Evolutionary conservation across 2,329 filamentous ascomycete species (phyloP), one percentile per base, ranked within the genome.

Genomic region (Diplodia scrobiculata): DNA sequence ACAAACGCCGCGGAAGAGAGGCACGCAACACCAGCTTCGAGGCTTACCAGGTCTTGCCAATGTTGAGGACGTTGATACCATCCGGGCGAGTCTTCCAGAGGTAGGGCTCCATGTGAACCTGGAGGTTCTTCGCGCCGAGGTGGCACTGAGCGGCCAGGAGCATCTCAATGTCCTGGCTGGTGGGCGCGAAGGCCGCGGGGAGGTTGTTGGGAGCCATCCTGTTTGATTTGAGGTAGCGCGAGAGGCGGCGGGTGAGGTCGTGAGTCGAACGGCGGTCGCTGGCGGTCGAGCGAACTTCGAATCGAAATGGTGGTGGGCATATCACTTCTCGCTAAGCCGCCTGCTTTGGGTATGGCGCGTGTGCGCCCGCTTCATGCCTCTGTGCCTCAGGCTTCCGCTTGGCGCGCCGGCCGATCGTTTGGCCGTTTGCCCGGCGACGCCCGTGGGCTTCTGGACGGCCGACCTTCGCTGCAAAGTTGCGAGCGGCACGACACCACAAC

Each of bases 11-110:
- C 47, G 2, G 27, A 19, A 32, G 9, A n/a, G 17, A 48, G 27
- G 19, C 47, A 54, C 45, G 17, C 11, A 62, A 11, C 58, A 63
- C 10, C n/a, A 14, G 19, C 21, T 36, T 66, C 36, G 14, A 63
- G 54, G 81, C 89, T 73, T 89, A 96, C 92, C 93, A 99, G 84
- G 95, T 99, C 92, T 99, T 99, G 86, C 94, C 93, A 83, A 99
- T 92, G 89, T 99, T 99, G 83, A 99, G 87, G 74, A 99, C 88
- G 83, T 99, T 99, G 86, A 99, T 90, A 84, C 95, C 95, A 78
- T 99, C 96, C 73, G 92, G 90, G 80, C 95, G 91, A 82, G 92
- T 97, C 91, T 99, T 99, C 94, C 94, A 99, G 79, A 99, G 90
- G 87, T 99, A 99, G 5, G 92, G 91, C 85, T 96, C 92, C 92